Evolutionary conservation across 176 grass and related monocot species (phyloP), one percentile per base, ranked within the genome.

Genomic region (Secale cereale): DNA sequence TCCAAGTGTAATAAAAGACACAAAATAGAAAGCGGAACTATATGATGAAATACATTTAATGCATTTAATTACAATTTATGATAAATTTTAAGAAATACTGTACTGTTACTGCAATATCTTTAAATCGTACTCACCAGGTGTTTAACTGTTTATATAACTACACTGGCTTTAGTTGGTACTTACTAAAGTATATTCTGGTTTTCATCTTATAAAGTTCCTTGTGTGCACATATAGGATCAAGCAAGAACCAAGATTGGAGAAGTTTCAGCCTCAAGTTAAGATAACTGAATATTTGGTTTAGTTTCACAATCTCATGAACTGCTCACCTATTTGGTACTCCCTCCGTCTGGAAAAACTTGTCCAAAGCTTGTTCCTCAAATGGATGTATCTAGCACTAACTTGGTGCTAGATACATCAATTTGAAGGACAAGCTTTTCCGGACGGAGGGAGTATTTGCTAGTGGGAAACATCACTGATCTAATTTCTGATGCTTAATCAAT

Each of bases 1-100:
- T 68, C 69, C 8, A 72, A 35, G n/a, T 45, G 22, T 72, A 83
- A 88, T 22, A 65, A 16, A 84, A 37, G 36, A 77, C 27, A 19
- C 11, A 52, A 67, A 32, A 41, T 16, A 69, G n/a, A 77, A 19
- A 20, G 27, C 8, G 11, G 13, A 62, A 50, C 29, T 26, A 63
- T 63, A 5, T 68, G 62, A 39, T 48, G 13, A 59, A 52, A 19
- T 36, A 3, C 52, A 76, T 17, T 79, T 13, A 39, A 32, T 1
- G 28, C 48, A 73, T 66, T 59, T 16, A 65, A 30, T 12, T 43
- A 79, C 0, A 3, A 73, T 8, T 31, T 71, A 1, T 17, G 3
- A 15, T 23, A 19, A 88, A 52, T 10, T 78, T 43, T 52, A 83
- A 56, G 56, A 50, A 17, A 62, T 28, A 27, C 4, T n/a, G 6